Conservation (phyloP, 495 filamentous ascomycete genomes). For the Xylaria palmicola region DNA sequence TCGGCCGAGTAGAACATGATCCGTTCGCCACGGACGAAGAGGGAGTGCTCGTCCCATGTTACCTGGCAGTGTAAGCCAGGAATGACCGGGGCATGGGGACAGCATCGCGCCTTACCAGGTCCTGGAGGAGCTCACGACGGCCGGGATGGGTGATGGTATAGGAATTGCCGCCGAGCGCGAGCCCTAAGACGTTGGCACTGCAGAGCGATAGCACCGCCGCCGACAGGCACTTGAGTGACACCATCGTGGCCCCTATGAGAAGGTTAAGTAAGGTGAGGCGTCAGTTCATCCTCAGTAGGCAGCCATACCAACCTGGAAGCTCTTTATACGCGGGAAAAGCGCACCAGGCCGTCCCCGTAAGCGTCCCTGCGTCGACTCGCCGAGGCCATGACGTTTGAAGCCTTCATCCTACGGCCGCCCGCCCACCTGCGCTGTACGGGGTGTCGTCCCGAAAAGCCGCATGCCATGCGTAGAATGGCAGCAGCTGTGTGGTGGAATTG, state of each 20-base stretch:
- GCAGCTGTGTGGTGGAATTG: slow-evolving; percentile 10
- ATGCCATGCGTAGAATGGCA: not conserved
- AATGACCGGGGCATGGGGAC: slow-evolving; percentile 10
- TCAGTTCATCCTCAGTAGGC: not conserved
- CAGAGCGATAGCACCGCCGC: slow-evolving; percentile 1
- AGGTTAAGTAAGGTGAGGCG: not conserved
- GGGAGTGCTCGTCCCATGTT: slow-evolving; percentile 74
- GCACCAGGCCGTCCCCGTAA: not conserved
- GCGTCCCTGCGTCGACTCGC: not conserved
- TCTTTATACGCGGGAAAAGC: not conserved
- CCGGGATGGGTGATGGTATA: slow-evolving; percentile 1
- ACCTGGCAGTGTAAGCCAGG: slow-evolving; percentile 32
- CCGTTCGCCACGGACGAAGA: slow-evolving; percentile 69
- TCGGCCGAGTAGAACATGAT: slow-evolving; percentile 73
- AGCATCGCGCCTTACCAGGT: not conserved
- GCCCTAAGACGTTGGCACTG: not conserved
- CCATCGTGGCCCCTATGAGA: slow-evolving; percentile 2
- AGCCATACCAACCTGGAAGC: not conserved
- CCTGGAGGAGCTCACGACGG: slow-evolving; percentile 7
- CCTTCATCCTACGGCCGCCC: not conserved
- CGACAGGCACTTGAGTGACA: not conserved
- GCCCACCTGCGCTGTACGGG: not conserved
- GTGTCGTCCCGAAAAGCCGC: slow-evolving; percentile 4
- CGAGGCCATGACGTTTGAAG: not conserved
- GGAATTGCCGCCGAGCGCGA: not conserved